Base-by-base conservation (phyloP, 768 basidiomycete genomes). In the Lactarius indigo region DNA sequence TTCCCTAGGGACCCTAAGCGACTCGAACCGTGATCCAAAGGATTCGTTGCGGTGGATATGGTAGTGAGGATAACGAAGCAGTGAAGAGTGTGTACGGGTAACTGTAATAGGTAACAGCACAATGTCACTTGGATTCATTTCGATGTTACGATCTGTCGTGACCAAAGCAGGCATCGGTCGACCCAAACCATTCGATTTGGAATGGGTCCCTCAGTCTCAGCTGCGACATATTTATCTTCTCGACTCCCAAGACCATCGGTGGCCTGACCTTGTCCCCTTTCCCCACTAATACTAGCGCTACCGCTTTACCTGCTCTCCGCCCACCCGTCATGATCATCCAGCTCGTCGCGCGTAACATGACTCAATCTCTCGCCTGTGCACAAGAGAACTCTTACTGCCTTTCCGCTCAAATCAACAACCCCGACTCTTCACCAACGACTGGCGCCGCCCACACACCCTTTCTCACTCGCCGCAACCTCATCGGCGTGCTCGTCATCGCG, bases 1-100 rank as follows among this genome's bases (percentile, higher is more conserved):
- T 98, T 98, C 88, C 97, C 97, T 17, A 85, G 97, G 73, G 97
- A 98, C 80, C 97, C 97, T 64, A 96, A 94, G 81, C 84, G 96
- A 64, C 81, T 98, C 71, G 91, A 92, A 71, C 96, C 96, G 52
- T 98, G 78, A 79, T 20, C 20, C 28, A 31, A n/a, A 12, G 18
- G 3, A 5, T n/a, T n/a, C 2, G 28, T 47, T 23, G 10, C 9
- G 1, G n/a, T 23, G 15, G n/a, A 8, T n/a, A 15, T 17, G 26
- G 31, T 15, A 5, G 23, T 50, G 13, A 15, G 26, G 13, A 9
- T 26, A 47, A 50, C 23, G 47, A 50, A 50, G n/a, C 23, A 13
- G 47, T 26, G 12, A 50, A 50, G 23, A 26, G 13, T 6, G 50
- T 52, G 50, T 52, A 26, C 17, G 12, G 26, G 50, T 52, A 52